Conservation (phyloP, 1,284 basidiomycete genomes). For the Ceratobasidium sp. region DNA sequence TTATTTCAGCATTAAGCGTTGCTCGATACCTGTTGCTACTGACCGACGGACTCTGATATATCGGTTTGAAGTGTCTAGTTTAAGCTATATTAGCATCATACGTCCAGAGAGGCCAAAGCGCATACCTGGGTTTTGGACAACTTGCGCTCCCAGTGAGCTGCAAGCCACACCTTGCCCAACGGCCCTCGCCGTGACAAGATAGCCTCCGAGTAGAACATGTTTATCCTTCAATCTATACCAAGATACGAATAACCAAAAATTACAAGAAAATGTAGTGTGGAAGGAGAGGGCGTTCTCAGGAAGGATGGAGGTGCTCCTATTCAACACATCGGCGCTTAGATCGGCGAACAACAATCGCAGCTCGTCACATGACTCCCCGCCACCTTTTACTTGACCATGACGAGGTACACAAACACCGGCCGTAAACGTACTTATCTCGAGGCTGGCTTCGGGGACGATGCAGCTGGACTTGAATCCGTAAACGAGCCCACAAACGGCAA, state of each 20-base stretch:
- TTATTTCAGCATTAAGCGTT: not conserved
- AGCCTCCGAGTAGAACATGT: constrained; percentile 87
- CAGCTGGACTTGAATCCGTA: not conserved
- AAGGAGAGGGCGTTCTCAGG: not conserved
- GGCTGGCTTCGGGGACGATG: constrained; percentile 62
- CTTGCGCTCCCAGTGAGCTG: constrained; percentile 98
- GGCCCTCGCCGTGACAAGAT: constrained; percentile 94
- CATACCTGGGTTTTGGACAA: constrained; percentile 85
- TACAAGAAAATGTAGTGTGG: constrained; percentile 26
- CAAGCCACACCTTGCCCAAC: constrained; percentile 96
- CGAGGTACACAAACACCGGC: constrained; percentile 74
- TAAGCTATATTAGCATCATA: not conserved
- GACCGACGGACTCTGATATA: constrained; percentile 92
- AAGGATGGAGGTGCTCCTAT: constrained; percentile 28
- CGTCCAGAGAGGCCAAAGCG: not conserved
- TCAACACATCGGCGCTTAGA: constrained; percentile 34
- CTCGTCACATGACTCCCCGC: constrained; percentile 1
- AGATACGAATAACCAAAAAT: constrained; percentile 3
- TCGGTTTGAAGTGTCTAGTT: constrained; percentile 84
- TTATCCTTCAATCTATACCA: not conserved
- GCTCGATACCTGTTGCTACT: constrained; percentile 51
- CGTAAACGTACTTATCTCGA: constrained; percentile 76
- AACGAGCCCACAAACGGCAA: not conserved
- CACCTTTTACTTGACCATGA: constrained; percentile 60
- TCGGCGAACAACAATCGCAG: constrained; percentile 27